phyloP scores from a whole-genome alignment of 257 asterid genomes.

The Solanum gracilifrons region DNA sequence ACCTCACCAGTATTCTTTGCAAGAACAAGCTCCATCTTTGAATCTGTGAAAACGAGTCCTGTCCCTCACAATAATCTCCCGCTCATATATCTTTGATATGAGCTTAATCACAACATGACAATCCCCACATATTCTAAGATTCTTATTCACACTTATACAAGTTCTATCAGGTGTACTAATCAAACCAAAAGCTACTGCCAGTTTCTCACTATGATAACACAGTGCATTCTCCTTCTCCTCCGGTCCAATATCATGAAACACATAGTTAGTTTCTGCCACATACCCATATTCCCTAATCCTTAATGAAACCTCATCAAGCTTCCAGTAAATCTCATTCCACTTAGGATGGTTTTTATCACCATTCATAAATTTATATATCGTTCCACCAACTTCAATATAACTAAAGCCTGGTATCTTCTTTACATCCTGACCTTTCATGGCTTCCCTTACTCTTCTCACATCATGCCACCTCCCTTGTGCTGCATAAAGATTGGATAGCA shows the following conservation, averaged over 20 bases:
- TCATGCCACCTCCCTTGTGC: constrained; percentile 73
- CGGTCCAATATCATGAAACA: constrained; percentile 75
- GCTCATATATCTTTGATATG: constrained; percentile 45
- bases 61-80: constrained; percentile 80
- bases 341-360: constrained; percentile 55
- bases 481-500: constrained; percentile 80
- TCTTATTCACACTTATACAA: constrained; percentile 61
- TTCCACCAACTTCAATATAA: constrained; percentile 54
- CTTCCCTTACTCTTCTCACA: constrained; percentile 71
- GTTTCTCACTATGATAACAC: constrained; percentile 77
- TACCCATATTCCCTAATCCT: constrained; percentile 56
- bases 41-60: constrained; percentile 82
- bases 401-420: constrained; percentile 87
- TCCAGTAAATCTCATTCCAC: constrained; percentile 48
- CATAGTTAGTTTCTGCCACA: constrained; percentile 61
- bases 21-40: constrained; percentile 65
- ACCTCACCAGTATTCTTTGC: constrained; percentile 73
- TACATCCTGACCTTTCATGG: constrained; percentile 57
- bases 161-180: constrained; percentile 37
- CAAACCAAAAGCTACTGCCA: constrained; percentile 85
- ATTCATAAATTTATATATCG: constrained; percentile 45
- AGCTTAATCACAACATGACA: constrained; percentile 82
- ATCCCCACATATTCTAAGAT: constrained; percentile 92
- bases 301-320: constrained; percentile 56
- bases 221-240: constrained; percentile 93